Evolutionary conservation across 805 yeast genomes (phyloP).

Genomic region (Lipomyces kockii): DNA sequence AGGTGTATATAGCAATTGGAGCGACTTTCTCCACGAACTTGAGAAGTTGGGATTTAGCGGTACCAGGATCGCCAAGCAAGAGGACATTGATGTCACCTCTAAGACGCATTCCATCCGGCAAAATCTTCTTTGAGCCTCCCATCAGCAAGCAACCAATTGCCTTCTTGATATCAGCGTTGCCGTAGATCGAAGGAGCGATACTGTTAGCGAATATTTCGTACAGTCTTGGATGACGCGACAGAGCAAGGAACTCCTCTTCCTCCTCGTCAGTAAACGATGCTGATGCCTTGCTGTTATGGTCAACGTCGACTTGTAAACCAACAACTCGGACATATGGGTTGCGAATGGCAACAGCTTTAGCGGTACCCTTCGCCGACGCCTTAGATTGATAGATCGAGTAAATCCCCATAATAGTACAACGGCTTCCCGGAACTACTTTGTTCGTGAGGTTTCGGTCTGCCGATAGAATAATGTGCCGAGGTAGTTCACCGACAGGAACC

Average conservation of each 20-base stretch:
- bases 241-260: conserved; percentile 82
- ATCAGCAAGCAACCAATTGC: conserved; percentile 88
- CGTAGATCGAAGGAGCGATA: conserved; percentile 96
- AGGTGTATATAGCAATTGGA: conserved; percentile 93
- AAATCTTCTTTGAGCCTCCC: conserved; percentile 90
- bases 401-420: conserved; percentile 90
- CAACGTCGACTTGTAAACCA: conserved; percentile 85
- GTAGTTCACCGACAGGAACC: conserved; percentile 99
- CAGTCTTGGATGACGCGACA: conserved; percentile 82
- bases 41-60: conserved; percentile 94
- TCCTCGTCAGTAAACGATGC: conserved; percentile 84
- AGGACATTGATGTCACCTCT: conserved; percentile 97
- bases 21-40: conserved; percentile 94
- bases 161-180: conserved; percentile 88
- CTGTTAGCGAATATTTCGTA: conserved; percentile 84
- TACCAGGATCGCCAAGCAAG: conserved; percentile 96
- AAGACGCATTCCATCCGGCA: conserved; percentile 95
- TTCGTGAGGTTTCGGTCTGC: conserved; percentile 90
- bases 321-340: conserved; percentile 87
- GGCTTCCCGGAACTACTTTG: conserved; percentile 90
- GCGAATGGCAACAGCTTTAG: conserved; percentile 81
- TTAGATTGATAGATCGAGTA: conserved; percentile 87
- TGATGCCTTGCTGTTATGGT: conserved; percentile 64
- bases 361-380: conserved; percentile 54
- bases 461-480: conserved; percentile 85